These are phyloP conservation scores for Nicotiana obtusifolia DNA, from an alignment of 257 asterid species.

Conservation along the genomic window DNA sequence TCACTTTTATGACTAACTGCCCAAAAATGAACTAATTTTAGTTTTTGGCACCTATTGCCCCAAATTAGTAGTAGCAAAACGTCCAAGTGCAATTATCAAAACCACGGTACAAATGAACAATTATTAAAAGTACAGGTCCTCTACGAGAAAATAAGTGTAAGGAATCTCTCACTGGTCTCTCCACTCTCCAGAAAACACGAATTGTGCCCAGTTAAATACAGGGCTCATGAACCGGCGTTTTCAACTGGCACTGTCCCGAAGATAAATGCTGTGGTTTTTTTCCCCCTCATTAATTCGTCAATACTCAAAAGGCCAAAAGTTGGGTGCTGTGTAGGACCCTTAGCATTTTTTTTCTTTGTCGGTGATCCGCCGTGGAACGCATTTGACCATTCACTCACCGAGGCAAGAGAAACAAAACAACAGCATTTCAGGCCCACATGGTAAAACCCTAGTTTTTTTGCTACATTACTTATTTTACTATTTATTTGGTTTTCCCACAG, in stretches of 20 bases:
- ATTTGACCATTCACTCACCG: neutral
- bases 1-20: too few species aligned
- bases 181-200: neutral
- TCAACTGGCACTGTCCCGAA: too few species aligned
- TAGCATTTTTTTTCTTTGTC: neutral
- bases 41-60: neutral
- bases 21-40: too few species aligned
- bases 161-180: neutral
- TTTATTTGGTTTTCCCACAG: neutral
- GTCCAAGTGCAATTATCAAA: neutral
- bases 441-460: neutral
- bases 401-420: neutral
- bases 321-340: neutral
- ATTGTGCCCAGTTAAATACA: neutral
- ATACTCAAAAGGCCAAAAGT: neutral
- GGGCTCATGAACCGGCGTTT: too few species aligned
- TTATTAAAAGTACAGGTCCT: neutral
- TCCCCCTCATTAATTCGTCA: too few species aligned
- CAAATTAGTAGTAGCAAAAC: neutral
- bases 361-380: neutral
- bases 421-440: neutral
- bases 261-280: too few species aligned
- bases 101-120: neutral
- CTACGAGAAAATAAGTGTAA: neutral
- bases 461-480: neutral